These are phyloP conservation scores for Sextonia rubra DNA, from an alignment of 164 flowering plant genomes.

Conservation along the genomic window DNA sequence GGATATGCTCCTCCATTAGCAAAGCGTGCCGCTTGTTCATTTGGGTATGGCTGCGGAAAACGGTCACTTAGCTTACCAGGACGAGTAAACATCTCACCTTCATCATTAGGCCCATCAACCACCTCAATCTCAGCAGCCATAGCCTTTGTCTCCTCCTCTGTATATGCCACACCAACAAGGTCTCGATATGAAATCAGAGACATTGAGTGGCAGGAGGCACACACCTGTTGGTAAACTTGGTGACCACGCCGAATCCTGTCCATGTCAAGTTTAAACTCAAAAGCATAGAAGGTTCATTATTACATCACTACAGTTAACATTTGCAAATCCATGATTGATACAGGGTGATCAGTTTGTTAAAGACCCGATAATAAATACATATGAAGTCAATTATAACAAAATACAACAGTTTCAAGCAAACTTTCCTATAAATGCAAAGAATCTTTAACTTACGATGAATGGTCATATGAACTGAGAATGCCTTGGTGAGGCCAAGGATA, in stretches of 20 bases:
- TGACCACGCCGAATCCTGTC: slow-evolving; percentile 86
- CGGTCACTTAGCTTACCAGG: slow-evolving; percentile 90
- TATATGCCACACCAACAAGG: slow-evolving; percentile 85
- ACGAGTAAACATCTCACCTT: slow-evolving; percentile 90
- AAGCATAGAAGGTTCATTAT: not conserved
- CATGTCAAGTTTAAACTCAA: slow-evolving; percentile 11
- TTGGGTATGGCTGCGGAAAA: slow-evolving; percentile 74
- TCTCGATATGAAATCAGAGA: slow-evolving; percentile 81
- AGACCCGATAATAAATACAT: no score
- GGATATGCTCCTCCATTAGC: slow-evolving; percentile 95
- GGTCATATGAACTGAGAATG: slow-evolving; percentile 93
- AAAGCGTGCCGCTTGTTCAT: slow-evolving; percentile 83
- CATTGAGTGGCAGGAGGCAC: slow-evolving; percentile 91
- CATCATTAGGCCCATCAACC: slow-evolving; percentile 86
- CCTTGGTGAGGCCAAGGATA: slow-evolving; percentile 97
- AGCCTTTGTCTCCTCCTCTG: slow-evolving; percentile 80
- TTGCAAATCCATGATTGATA: not conserved
- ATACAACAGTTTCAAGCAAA: no score
- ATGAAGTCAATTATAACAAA: not conserved
- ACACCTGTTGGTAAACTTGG: slow-evolving; percentile 84
- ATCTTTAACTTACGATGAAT: slow-evolving; percentile 70
- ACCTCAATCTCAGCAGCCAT: slow-evolving; percentile 96
- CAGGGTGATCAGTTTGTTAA: not conserved
- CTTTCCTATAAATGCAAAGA: not conserved
- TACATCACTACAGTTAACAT: not conserved